Evolutionary conservation across 2,329 filamentous ascomycete genomes (phyloP).

Genomic region (Aureobasidium sp.): DNA sequence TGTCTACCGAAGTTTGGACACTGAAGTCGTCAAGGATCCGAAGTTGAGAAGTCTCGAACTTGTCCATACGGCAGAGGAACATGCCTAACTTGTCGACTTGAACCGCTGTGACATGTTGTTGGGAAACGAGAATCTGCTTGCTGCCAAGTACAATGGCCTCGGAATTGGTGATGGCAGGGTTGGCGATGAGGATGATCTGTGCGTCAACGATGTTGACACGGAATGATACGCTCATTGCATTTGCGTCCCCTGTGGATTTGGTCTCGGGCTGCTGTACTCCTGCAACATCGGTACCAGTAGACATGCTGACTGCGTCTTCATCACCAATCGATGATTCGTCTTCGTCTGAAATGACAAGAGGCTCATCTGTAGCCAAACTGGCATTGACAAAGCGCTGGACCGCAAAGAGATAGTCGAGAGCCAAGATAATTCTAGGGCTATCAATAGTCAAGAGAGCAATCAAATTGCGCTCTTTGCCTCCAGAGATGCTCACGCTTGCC

Average conservation of each 20-base stretch:
- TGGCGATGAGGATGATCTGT: constrained; percentile 92
- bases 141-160: constrained; percentile 94
- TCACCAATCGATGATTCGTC: constrained; percentile 36
- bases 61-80: constrained; percentile 98
- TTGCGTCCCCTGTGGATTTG: constrained; percentile 26
- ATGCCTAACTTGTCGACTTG: constrained; percentile 93
- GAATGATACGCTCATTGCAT: constrained; percentile 70
- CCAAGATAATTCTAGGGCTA: constrained; percentile 89
- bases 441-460: constrained; percentile 92
- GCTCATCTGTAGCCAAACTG: constrained; percentile 49
- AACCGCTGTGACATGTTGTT: constrained; percentile 88
- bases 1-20: constrained; percentile 79
- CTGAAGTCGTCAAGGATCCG: constrained; percentile 98
- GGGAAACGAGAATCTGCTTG: constrained; percentile 84
- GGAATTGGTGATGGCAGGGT: constrained; percentile 78
- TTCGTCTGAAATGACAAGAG: constrained; percentile 54
- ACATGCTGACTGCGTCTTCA: constrained; percentile 39
- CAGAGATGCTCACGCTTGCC: constrained; percentile 93
- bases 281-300: constrained; percentile 21
- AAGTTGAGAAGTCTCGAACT: constrained; percentile 80
- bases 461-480: constrained; percentile 68
- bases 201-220: constrained; percentile 92
- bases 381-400: constrained; percentile 73
- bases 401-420: constrained; percentile 89
- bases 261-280: constrained; percentile 18